phyloP scores from a whole-genome alignment of 306 rosid species.

The Prunus kanzakura region DNA sequence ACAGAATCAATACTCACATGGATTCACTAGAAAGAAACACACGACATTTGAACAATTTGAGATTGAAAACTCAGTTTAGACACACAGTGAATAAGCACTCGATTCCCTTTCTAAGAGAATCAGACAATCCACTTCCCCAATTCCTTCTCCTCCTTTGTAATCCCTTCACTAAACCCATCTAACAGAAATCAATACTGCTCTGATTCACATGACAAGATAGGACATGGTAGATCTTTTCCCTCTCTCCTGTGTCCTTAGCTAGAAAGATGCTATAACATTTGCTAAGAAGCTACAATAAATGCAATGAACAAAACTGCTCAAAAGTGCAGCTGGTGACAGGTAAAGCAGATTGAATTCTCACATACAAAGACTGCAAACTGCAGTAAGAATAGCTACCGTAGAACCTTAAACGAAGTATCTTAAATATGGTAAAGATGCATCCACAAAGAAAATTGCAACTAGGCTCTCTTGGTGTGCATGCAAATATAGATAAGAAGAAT shows the following conservation, averaged over 20 bases:
- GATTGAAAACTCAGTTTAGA: not conserved
- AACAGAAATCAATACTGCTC: not conserved
- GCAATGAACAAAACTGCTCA: not conserved
- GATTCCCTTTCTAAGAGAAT: not conserved
- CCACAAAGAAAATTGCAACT: not conserved
- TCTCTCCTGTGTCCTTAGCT: not conserved
- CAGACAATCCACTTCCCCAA: not conserved
- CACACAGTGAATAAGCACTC: not conserved
- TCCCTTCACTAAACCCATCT: not conserved
- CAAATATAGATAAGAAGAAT: slow-evolving; percentile 7
- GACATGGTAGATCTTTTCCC: not conserved
- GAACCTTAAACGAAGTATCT: not conserved
- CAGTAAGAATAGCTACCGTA: not conserved
- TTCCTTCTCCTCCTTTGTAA: not conserved
- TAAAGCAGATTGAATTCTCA: not conserved
- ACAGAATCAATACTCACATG: not conserved
- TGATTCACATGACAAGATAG: not conserved
- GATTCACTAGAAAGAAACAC: not conserved
- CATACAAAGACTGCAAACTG: not conserved
- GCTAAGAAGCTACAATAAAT: not conserved
- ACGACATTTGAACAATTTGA: not conserved
- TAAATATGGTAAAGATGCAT: not conserved
- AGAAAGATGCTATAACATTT: not conserved
- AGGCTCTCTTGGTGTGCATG: not conserved
- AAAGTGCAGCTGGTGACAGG: not conserved